Base-by-base conservation (phyloP, 2,329 filamentous ascomycete genomes). In the Cryoendolithus antarcticus region DNA sequence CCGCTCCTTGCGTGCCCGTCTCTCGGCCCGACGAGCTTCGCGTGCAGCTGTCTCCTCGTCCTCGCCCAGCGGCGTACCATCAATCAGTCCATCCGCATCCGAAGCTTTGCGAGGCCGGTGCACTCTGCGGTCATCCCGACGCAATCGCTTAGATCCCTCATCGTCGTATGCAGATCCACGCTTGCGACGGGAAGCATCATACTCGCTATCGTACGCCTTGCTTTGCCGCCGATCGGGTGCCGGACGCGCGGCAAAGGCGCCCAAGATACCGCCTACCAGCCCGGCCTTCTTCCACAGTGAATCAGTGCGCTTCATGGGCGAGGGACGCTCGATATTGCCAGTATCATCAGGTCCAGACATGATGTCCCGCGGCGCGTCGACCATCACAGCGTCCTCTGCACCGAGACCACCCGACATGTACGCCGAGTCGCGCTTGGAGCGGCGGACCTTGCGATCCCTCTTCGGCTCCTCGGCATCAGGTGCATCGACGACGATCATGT, bases 251-350 rank as follows among this genome's bases (percentile, higher is more conserved):
- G 56, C 41, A 43, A 61, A 52, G 7, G 38, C 66, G 46, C 65
- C 67, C 37, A 70, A 62, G 44, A 53, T 66, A 11, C 72, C 71
- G n/a, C 72, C 70, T 62, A 75, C 72, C 10, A 78, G 58, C 13
- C 73, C 71, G 13, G 40, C 65, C 62, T 39, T 69, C 69, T 38
- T 75, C 15, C 15, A 19, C 2, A 76, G 67, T 39, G 64, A 72
- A 3, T 79, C 80, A 47, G 70, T 74, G 35, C 79, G 72, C 53
- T 72, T 76, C 34, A 77, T 51, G 29, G 71, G 60, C 32, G 51
- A 42, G 38, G 70, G 64, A 47, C 72, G 68, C 48, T 72, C 67
- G 36, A 71, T 66, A 46, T 71, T 71, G 12, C 65, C 62, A 35
- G 69, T 53, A 43, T 73, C 70, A 39, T 73, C 70, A 2, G 65